A percentile compares a stretch with the other conserved stretches of the same genome.
Evolutionary conservation across 768 basidiomycete species (phyloP).

Genomic region (Tulasnella sp.): DNA sequence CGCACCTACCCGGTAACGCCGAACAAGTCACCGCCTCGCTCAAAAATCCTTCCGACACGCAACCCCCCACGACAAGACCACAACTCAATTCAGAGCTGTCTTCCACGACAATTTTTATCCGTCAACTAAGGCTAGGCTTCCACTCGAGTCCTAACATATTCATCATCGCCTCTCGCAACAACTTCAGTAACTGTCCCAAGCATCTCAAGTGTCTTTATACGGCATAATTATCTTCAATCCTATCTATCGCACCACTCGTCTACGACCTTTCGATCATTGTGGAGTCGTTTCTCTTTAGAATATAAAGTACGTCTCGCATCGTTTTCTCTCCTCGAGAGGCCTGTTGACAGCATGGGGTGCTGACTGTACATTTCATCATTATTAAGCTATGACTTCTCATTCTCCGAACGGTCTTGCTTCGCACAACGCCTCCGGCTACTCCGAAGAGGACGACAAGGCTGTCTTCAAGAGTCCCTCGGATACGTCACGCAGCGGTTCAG

Average conservation of each 20-base stretch:
- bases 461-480: neutral
- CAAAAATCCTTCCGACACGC: neutral
- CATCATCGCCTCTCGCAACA: slow-evolving; percentile 2
- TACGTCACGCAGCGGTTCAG: neutral
- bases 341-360: neutral
- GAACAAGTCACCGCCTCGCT: neutral
- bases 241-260: neutral
- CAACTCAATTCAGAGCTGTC: neutral
- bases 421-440: neutral
- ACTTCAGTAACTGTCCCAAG: neutral
- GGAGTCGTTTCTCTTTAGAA: neutral
- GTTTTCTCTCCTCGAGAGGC: neutral
- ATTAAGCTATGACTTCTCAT: slow-evolving; percentile 8
- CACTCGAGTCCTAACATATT: slow-evolving; percentile 1
- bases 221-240: slow-evolving; percentile 2
- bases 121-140: neutral
- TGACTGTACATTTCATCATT: neutral
- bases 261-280: neutral
- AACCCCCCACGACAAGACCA: neutral
- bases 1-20: neutral
- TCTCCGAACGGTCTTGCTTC: slow-evolving; percentile 1
- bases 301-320: neutral
- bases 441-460: slow-evolving; percentile 3
- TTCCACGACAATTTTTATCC: slow-evolving; percentile 3
- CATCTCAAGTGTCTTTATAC: slow-evolving; percentile 4